These are phyloP conservation scores for Penicillium brasilianum DNA, from an alignment of 2,329 filamentous ascomycete species.

Conservation along the genomic window DNA sequence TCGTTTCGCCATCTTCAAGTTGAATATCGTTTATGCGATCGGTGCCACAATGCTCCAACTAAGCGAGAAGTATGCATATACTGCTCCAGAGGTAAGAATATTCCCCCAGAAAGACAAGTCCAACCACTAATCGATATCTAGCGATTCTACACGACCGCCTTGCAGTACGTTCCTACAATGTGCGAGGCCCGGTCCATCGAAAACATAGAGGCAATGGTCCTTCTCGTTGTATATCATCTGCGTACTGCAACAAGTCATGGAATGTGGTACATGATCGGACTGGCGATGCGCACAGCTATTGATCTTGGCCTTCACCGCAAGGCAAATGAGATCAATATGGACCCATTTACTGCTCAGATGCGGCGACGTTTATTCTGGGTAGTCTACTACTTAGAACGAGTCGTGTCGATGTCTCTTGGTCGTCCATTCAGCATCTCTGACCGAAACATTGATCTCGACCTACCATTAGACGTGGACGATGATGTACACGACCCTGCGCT, in stretches of 20 bases:
- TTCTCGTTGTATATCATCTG: constrained; percentile 58
- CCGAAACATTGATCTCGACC: constrained; percentile 56
- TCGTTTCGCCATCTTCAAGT: constrained; percentile 56
- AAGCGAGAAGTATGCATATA: constrained; percentile 53
- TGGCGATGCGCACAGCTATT: constrained; percentile 60
- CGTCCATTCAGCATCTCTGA: constrained; percentile 58
- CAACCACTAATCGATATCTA: constrained; percentile 28
- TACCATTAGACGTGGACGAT: constrained; percentile 54
- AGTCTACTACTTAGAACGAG: constrained; percentile 57
- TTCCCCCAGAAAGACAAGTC: too few relatives aligned
- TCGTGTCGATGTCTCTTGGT: constrained; percentile 57
- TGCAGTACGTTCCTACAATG: constrained; percentile 56
- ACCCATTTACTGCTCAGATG: constrained; percentile 52
- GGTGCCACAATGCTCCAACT: constrained; percentile 56
- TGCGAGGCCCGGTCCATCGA: constrained; percentile 56
- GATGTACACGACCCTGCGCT: constrained; percentile 45
- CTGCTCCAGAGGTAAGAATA: constrained; percentile 47
- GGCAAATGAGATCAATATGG: constrained; percentile 50
- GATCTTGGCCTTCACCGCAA: constrained; percentile 58
- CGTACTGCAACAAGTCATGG: constrained; percentile 57
- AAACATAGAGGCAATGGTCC: constrained; percentile 59
- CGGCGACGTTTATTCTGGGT: constrained; percentile 59
- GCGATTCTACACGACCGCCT: constrained; percentile 56
- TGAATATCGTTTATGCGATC: constrained; percentile 60
- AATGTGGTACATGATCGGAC: constrained; percentile 61